Base-by-base conservation (phyloP, 2,329 filamentous ascomycete genomes). In the Colletotrichum sp. region DNA sequence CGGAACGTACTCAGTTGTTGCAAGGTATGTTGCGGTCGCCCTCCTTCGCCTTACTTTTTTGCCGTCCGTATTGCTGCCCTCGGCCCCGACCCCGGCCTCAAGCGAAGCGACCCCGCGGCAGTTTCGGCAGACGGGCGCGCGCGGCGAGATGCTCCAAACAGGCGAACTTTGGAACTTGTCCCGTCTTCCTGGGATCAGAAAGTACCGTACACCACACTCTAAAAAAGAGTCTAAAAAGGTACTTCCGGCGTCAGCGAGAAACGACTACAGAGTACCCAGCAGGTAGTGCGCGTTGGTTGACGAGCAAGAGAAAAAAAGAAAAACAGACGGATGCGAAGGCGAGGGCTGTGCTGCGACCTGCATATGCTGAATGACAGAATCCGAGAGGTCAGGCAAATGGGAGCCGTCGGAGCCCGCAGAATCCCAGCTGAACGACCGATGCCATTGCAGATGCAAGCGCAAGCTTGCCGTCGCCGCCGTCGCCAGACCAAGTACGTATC, bases 341-440 rank as follows among this genome's bases (percentile, higher is more conserved):
- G 80, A 72, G 78, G 83, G 83, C 83, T 83, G 83, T 84, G 83
- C 82, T 80, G 78, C 77, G 75, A 81, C 81, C 72, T 83, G 82
- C 82, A 83, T 82, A 82, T 80, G 80, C 78, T 82, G 78, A 79
- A 79, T 79, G 78, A 80, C 79, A 83, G 80, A 81, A 82, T 75
- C 77, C 81, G 79, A 71, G 67, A 77, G 76, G 57, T 32, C 77
- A 80, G 80, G 77, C 82, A 80, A 80, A 82, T 82, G 78, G 79
- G 72, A 79, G 75, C 69, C 77, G 75, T 67, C 73, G 76, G 71
- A 77, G 78, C 78, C 79, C 79, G 79, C 81, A 71, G 24, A 60
- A 61, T 52, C 36, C 68, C 34, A 68, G 64, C 63, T 63, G 59
- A 63, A 55, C 10, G 39, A 64, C 68, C 34, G 57, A 32, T 52